Evolutionary conservation across 169 alveolate genomes (phyloP), one percentile per base, ranked within the genome.

Genomic region (Plasmodium berghei): DNA sequence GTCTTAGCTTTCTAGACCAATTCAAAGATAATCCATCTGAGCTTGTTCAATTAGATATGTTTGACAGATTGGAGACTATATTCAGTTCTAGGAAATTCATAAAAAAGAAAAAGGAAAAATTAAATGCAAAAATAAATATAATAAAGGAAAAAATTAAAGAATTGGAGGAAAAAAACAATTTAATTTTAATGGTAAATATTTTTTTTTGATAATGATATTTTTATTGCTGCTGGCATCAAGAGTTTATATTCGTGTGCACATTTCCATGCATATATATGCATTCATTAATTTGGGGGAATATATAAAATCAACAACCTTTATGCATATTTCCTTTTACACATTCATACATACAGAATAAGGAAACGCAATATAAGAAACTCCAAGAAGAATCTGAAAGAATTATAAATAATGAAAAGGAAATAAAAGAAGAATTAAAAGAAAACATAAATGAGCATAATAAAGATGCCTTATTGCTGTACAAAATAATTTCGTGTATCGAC

Each of bases 1-100:
- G 89, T 58, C 89, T 77, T 55, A 77, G 80, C 46, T 77, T 77
- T 77, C 45, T 77, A 61, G 66, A 75, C 67, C 63, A 77, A 48
- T 63, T 77, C 26, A 77, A 77, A 34, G 89, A 77, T 16, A 77
- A 63, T 10, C 66, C 89, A 63, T 10, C 77, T 12, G 89, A 77
- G 72, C 66, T 77, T 42, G 89, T 77, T 45, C 89, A 77, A 46
- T 9, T 77, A 45, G 89, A 77, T 24, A 77, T 77, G 77, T 77
- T 77, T 59, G 89, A 77, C 75, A 77, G 89, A 58, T 69, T 77
- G n/a, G 89, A 77, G 58, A 77, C 89, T 9, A 77, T 77, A 77
- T 77, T 77, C 49, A 77, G 69, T 45, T 77, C 89, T 12, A 67
- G 89, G 20, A 75, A 77, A 54, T 77, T 77, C 73, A 63, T 77